phyloP scores from a whole-genome alignment of 2,329 filamentous ascomycete genomes.

The Onygenales sp. region DNA sequence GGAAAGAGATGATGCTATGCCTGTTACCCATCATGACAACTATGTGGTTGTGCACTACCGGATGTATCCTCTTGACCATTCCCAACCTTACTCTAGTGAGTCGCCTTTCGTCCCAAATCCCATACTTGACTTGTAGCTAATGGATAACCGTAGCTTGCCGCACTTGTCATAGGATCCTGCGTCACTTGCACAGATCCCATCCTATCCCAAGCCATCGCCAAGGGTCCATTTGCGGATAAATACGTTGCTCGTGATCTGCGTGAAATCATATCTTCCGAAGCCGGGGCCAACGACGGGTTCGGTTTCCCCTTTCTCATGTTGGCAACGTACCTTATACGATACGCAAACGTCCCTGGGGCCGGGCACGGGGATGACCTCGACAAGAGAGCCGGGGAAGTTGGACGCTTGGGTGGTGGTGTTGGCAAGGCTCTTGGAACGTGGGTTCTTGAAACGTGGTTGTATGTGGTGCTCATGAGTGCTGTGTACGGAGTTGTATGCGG shows the following conservation, averaged over 20 bases:
- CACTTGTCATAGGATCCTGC: conserved; percentile 50
- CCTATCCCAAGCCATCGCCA: conserved; percentile 53
- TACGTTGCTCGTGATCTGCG: conserved; percentile 49
- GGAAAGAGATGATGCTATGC: conserved; percentile 46
- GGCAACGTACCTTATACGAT: conserved; percentile 47
- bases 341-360: conserved; percentile 33
- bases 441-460: conserved; percentile 52
- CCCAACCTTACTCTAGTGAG: conserved; percentile 43
- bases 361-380: conserved; percentile 12
- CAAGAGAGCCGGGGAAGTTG: conserved; percentile 29
- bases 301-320: conserved; percentile 54
- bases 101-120: background rate
- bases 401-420: conserved; percentile 43
- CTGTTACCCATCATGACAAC: conserved; percentile 52
- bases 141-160: conserved; percentile 30
- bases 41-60: conserved; percentile 52
- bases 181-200: conserved; percentile 55
- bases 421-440: conserved; percentile 47
- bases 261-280: conserved; percentile 54
- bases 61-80: conserved; percentile 46
- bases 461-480: conserved; percentile 46
- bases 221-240: conserved; percentile 54
- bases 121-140: background rate
- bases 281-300: conserved; percentile 54
- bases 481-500: conserved; percentile 46